Percentiles rank a stretch among this genome's conserved stretches.
These are phyloP conservation scores for Pisolithus albus DNA, from an alignment of 768 basidiomycete species.

Conservation along the genomic window DNA sequence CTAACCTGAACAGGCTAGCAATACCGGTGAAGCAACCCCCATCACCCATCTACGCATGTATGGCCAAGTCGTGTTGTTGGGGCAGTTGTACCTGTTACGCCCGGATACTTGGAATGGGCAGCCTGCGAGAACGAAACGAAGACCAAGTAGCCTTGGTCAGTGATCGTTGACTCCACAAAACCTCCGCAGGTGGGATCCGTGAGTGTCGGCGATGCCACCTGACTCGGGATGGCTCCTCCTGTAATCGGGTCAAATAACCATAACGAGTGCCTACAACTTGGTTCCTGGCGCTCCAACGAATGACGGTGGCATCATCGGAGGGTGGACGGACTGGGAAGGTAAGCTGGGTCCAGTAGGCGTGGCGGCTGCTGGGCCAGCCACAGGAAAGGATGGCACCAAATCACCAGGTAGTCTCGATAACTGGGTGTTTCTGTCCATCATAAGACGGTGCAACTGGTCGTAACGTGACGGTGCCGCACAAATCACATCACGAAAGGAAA, in stretches of 20 bases:
- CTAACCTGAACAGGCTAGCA: too few species aligned
- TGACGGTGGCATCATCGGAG: slow-evolving; percentile 25
- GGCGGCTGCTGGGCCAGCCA: slow-evolving; percentile 16
- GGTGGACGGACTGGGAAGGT: slow-evolving; percentile 18
- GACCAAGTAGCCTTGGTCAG: too few species aligned
- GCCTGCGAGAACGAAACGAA: too few species aligned
- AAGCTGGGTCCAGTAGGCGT: slow-evolving; percentile 7
- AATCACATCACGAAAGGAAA: slow-evolving; percentile 3
- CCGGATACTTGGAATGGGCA: too few species aligned
- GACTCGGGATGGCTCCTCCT: too few species aligned
- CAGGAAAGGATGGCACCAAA: slow-evolving; percentile 2
- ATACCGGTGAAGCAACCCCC: too few species aligned
- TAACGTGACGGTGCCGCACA: slow-evolving; percentile 11
- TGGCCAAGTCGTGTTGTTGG: too few species aligned
- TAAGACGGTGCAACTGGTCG: slow-evolving; percentile 54
- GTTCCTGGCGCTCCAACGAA: slow-evolving; percentile 26
- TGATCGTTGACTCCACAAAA: too few species aligned
- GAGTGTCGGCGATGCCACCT: not conserved
- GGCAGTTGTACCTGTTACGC: too few species aligned
- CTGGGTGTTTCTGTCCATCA: slow-evolving; percentile 69
- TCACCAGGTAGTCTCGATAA: slow-evolving; percentile 40
- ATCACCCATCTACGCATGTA: too few species aligned
- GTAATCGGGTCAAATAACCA: not conserved
- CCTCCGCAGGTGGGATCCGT: too few species aligned
- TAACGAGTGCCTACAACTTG: slow-evolving; percentile 17